Evolutionary conservation across 2,329 filamentous ascomycete species (phyloP), one percentile per base, ranked within the genome.

Genomic region (Aspergillus japonicus): DNA sequence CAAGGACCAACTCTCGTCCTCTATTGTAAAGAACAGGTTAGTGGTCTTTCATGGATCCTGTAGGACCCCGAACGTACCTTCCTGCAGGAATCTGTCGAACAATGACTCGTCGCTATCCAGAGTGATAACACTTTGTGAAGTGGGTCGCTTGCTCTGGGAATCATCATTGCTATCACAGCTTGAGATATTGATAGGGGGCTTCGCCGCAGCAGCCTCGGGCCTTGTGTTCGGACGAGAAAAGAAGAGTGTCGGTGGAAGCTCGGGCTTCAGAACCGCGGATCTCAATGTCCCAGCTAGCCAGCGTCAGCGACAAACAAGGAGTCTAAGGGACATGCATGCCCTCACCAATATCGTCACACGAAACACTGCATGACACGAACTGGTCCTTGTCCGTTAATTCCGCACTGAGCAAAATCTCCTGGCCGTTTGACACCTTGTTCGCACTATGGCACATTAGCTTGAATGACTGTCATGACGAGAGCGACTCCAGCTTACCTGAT

Each of bases 321-420:
- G 35, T 12, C 12, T 23, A 21, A 7, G 16, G 16, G 5, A 5
- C 4, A 16, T 5, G 19, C 31, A 14, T 33, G 29, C 11, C 60
- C 76, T 62, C 72, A 85, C 84, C 91, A 67, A 98, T 89, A 48
- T 92, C 88, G 75, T 97, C 94, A 65, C 93, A 98, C 73, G 91
- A 90, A 52, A 93, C 81, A 69, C 88, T 86, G 61, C 87, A 91
- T 24, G 82, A 82, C 35, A 95, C 83, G 3, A 81, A 77, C 58
- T 89, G 84, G 19, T 84, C 82, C 0, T 79, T 71, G 4, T 77
- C 77, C 1, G 74, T 82, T 21, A 92, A 71, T 0, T 83, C 77
- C 1, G 87, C 83, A 21, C 76, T 83, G 63, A 89, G 88, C 0
- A 80, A 74, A 2, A 92, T 70, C 10, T 87, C 83, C 24, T 88